Conservation (phyloP, 1,284 basidiomycete species). For the Inonotus obliquus region DNA sequence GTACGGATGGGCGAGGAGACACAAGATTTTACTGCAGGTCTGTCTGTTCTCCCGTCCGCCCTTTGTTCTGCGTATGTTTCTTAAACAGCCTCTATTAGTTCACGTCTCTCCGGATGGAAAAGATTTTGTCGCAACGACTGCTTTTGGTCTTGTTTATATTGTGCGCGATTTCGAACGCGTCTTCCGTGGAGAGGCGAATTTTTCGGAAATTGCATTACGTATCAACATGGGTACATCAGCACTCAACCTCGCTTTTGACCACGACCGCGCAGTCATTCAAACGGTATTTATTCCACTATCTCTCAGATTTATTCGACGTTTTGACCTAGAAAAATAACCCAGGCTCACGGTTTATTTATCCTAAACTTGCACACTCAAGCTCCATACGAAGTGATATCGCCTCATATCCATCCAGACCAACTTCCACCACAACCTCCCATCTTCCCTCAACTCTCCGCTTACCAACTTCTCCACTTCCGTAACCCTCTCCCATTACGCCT, state of each 20-base stretch:
- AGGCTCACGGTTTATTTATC: slow-evolving; percentile 9
- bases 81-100: slow-evolving; percentile 32
- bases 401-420: background rate
- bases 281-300: slow-evolving; percentile 3
- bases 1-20: background rate
- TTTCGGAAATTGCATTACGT: slow-evolving; percentile 13
- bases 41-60: background rate
- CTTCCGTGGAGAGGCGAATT: slow-evolving; percentile 5
- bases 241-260: slow-evolving; percentile 16
- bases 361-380: background rate
- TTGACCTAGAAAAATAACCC: background rate
- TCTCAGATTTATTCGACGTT: background rate
- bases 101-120: slow-evolving; percentile 56
- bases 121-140: slow-evolving; percentile 46
- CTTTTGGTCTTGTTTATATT: slow-evolving; percentile 42
- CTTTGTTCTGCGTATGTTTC: background rate
- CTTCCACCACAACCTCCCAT: background rate
- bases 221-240: slow-evolving; percentile 8
- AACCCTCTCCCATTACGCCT: slow-evolving; percentile 9
- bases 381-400: background rate
- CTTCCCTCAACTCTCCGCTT: slow-evolving; percentile 6
- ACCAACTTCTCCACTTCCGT: slow-evolving; percentile 11
- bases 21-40: slow-evolving; percentile 16
- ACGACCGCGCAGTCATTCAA: slow-evolving; percentile 13
- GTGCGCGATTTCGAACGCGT: slow-evolving; percentile 50